Base-by-base conservation (phyloP, 805 yeast genomes). In the Schwanniomyces occidentalis region DNA sequence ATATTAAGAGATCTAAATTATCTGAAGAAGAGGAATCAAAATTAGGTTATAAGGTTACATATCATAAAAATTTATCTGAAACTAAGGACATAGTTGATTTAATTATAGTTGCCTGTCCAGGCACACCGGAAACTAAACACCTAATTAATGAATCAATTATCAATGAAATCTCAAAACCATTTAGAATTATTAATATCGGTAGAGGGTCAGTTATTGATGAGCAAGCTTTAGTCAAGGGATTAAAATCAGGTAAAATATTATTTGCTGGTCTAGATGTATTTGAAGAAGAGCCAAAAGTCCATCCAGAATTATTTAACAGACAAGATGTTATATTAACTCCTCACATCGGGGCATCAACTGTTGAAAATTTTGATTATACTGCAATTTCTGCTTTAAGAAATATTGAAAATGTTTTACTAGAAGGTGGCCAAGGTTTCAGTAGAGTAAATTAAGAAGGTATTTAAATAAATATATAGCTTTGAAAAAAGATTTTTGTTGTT, bases 181-280 rank as follows among this genome's bases (percentile, higher is more conserved):
- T 81, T 5, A 66, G 85, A 34, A 62, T 85, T 16, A 78, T 85
- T 30, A 85, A 85, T 50, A 78, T 85, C 26, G 95, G 95, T 2
- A 66, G 95, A 40, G 95, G 95, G 2, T 48, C 73, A 3, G 74
- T 84, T 22, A 70, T 85, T 40, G 78, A 84, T 45, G 88, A 81
- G 46, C 66, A 73, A n/a, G 89, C 78, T 2, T 57, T 85, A 30
- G 64, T 83, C 8, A 68, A 61, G 4, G 90, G 82, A 0, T 63
- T 85, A 34, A 67, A 78, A 37, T 46, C 69, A 6, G 87, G 86
- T 0, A 73, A 78, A 34, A 68, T 85, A 2, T 58, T 72, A 6
- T 75, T 80, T 51, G 86, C 81, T 6, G 93, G 91, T 0, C 53
- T 83, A 20, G 95, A 85, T 49, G 95, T 85, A 4, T 83, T 64